Conservation (phyloP, 192 early-diverging fungal species). For the Podila horticola region DNA sequence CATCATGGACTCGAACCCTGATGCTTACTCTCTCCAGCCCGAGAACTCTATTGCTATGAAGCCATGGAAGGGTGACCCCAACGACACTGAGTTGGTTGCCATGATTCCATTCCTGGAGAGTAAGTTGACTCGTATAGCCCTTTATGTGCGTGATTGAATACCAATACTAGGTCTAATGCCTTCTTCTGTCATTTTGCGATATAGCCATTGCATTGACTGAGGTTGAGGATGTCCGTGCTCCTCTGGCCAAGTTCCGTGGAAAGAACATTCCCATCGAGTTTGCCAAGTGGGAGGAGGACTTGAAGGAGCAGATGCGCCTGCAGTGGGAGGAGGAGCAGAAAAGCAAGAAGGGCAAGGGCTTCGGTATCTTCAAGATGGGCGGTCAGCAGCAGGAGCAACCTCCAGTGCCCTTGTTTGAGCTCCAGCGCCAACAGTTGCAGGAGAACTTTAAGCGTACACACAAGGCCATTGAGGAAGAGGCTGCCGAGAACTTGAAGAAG, state of each 20-base stretch:
- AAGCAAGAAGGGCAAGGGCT: constrained; percentile 59
- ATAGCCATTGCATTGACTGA: constrained; percentile 73
- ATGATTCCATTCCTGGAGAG: constrained; percentile 94
- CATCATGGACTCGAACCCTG: constrained; percentile 90
- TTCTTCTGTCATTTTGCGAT: constrained; percentile 1
- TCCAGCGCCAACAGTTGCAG: constrained; percentile 68
- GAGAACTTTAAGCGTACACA: constrained; percentile 76
- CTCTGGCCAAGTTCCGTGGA: constrained; percentile 73
- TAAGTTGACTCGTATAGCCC: constrained; percentile 45
- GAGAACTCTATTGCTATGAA: constrained; percentile 89
- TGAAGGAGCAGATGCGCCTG: constrained; percentile 67
- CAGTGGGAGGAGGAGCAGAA: constrained; percentile 76
- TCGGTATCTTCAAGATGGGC: constrained; percentile 63
- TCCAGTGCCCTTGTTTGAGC: constrained; percentile 68
- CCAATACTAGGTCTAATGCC: background rate
- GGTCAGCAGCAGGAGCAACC: constrained; percentile 71
- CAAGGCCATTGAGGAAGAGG: constrained; percentile 72
- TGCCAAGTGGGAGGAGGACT: constrained; percentile 73
- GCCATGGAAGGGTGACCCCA: constrained; percentile 86
- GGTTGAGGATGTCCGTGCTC: constrained; percentile 79
- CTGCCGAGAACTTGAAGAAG: constrained; percentile 78
- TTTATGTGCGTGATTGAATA: background rate
- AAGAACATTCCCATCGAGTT: constrained; percentile 76
- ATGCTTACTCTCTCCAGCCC: constrained; percentile 88
- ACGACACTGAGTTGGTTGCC: constrained; percentile 83